Conservation (phyloP, 2,329 filamentous ascomycete species). For the Microcyclospora pomicola region DNA sequence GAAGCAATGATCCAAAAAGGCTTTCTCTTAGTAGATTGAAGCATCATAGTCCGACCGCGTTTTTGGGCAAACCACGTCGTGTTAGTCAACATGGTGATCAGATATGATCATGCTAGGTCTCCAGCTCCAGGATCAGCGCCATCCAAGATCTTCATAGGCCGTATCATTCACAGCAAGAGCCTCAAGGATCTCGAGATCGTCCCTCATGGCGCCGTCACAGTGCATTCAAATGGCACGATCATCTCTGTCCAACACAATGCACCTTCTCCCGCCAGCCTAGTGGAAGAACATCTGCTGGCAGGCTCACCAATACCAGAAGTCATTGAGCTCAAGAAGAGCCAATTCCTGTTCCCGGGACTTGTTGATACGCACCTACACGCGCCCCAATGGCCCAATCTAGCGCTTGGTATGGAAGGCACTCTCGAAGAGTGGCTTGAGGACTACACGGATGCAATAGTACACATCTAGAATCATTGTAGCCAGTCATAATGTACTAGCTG, state of each 20-base stretch:
- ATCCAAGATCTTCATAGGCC: conserved; percentile 7
- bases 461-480: too few relatives aligned
- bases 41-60: too few relatives aligned
- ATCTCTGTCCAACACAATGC: conserved; percentile 2
- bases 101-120: too few relatives aligned
- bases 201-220: conserved; percentile 4
- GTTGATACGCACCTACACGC: conserved; percentile 58
- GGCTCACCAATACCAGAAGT: conserved; percentile 8
- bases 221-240: conserved; percentile 5
- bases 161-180: conserved; percentile 7
- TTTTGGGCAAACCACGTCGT: too few relatives aligned
- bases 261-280: neutral
- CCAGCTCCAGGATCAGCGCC: too few relatives aligned
- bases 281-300: neutral
- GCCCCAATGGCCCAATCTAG: conserved; percentile 39
- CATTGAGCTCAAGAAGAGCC: conserved; percentile 25
- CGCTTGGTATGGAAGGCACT: conserved; percentile 26
- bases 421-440: conserved; percentile 43
- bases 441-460: conserved; percentile 10
- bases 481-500: too few relatives aligned
- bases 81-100: too few relatives aligned
- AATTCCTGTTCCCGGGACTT: conserved; percentile 47
- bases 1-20: too few relatives aligned
- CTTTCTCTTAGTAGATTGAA: too few relatives aligned
- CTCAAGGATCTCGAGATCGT: conserved; percentile 8